Base-by-base conservation (phyloP, 1,284 basidiomycete genomes). In the Neonothopanus nambi region DNA sequence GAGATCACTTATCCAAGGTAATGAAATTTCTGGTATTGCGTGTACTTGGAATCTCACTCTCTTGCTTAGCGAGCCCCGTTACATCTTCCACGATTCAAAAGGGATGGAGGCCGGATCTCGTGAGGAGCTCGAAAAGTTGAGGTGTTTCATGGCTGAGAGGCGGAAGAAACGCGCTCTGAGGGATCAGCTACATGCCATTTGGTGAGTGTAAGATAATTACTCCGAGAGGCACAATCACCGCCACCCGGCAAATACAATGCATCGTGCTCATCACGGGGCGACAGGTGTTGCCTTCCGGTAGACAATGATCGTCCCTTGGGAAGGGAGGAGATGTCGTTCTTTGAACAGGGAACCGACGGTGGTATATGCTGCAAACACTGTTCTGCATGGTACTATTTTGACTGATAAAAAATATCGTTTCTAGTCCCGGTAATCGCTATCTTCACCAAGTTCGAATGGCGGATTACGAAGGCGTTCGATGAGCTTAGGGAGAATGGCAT, bases 401-500 rank as follows among this genome's bases (percentile, higher is more conserved):
- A 33, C 30, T 33, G 8, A 33, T 3, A n/a, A n/a, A n/a, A n/a
- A n/a, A n/a, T 5, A 15, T 6, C 20, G 9, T 23, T 11, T 30
- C 8, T 18, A 55, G 54, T 55, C 13, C 54, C 54, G 12, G 54
- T 55, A 8, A 51, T 55, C 26, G 48, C 54, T 21, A 47, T 55
- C 20, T 51, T 55, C 49, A 55, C 54, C 17, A 55, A 55, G 45
- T 55, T 51, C 28, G 54, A 55, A 23, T 23, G 33, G 28, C 33
- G 43, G 5, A 26, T 47, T 7, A 51, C 42, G 17, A 50, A 55
- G 21, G 49, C 49, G 8, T 41, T 30, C 26, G 28, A 30, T 17
- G n/a, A 42, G 13, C 37, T 55, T 9, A 20, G 48, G n/a, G 53
- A 51, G 11, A 30, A 41, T 3, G 43, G 47, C n/a, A 48, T 21